Conservation (phyloP, 2,329 filamentous ascomycete species). For the Apiospora arundinis region DNA sequence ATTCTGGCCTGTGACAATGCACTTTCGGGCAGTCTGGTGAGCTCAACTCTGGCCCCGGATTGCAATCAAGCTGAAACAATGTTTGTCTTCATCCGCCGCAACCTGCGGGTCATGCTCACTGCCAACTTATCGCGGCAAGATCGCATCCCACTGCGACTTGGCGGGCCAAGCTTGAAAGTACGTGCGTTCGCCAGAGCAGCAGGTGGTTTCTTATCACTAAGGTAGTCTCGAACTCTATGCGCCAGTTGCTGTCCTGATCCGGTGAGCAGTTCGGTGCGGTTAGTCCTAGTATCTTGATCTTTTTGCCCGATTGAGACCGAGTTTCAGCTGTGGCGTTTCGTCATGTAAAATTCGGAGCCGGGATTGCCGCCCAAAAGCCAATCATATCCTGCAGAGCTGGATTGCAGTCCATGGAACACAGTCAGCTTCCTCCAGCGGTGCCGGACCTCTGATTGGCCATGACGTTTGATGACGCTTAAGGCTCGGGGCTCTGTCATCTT, state of each 20-base stretch:
- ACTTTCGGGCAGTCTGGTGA: background rate
- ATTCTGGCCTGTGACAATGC: background rate
- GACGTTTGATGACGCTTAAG: constrained; percentile 34
- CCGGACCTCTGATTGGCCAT: constrained; percentile 32
- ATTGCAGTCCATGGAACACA: constrained; percentile 33
- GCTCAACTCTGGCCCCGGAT: background rate
- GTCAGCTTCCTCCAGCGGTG: constrained; percentile 33
- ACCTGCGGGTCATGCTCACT: background rate
- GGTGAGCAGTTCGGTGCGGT: constrained; percentile 23
- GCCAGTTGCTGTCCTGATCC: constrained; percentile 17
- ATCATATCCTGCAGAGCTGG: constrained; percentile 35
- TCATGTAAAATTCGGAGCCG: constrained; percentile 36
- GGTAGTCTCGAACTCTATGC: constrained; percentile 21
- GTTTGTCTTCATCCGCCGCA: constrained; percentile 6
- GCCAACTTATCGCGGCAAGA: constrained; percentile 25
- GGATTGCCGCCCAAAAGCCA: constrained; percentile 35
- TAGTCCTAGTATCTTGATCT: constrained; percentile 11
- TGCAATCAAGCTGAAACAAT: constrained; percentile 24
- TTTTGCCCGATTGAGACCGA: constrained; percentile 26
- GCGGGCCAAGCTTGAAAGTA: background rate
- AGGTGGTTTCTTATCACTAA: constrained; percentile 18
- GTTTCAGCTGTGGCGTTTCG: constrained; percentile 48
- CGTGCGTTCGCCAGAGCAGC: background rate
- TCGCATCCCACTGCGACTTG: constrained; percentile 20
- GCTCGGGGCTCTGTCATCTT: constrained; percentile 31